These are phyloP conservation scores for Solanum hybrid DNA, from an alignment of 305 asterid genomes.

Conservation along the genomic window DNA sequence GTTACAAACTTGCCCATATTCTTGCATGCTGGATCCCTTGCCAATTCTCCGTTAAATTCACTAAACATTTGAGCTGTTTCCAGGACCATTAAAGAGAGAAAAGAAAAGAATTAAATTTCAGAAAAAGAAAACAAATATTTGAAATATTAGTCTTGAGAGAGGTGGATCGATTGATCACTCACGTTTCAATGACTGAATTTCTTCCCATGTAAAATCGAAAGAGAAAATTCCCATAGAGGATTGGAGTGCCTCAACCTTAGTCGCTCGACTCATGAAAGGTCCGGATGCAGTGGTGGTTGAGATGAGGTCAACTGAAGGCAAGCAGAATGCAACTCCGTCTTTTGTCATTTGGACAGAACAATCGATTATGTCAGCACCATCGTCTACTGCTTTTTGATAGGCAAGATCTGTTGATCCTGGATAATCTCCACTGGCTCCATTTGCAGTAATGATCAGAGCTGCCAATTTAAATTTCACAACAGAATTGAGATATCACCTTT, in stretches of 20 bases:
- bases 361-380: constrained; percentile 83
- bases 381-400: constrained; percentile 76
- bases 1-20: constrained; percentile 68
- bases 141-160: background rate
- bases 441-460: constrained; percentile 77
- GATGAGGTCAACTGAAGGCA: constrained; percentile 56
- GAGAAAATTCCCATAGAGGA: constrained; percentile 64
- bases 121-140: background rate
- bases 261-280: constrained; percentile 37
- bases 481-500: background rate
- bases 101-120: background rate
- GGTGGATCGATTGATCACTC: constrained; percentile 13
- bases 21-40: constrained; percentile 65
- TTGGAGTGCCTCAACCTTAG: constrained; percentile 46
- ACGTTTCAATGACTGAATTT: constrained; percentile 69
- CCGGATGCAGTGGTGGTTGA: constrained; percentile 70
- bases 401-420: constrained; percentile 87
- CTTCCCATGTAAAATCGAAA: constrained; percentile 71
- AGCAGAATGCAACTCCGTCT: constrained; percentile 82
- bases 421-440: constrained; percentile 89
- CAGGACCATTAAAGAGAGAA: background rate
- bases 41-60: constrained; percentile 25
- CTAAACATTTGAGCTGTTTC: constrained; percentile 69
- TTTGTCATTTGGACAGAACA: constrained; percentile 84
- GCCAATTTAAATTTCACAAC: constrained; percentile 4